These are phyloP conservation scores for Tirmania nivea DNA, from an alignment of 495 filamentous ascomycete species.

Conservation along the genomic window DNA sequence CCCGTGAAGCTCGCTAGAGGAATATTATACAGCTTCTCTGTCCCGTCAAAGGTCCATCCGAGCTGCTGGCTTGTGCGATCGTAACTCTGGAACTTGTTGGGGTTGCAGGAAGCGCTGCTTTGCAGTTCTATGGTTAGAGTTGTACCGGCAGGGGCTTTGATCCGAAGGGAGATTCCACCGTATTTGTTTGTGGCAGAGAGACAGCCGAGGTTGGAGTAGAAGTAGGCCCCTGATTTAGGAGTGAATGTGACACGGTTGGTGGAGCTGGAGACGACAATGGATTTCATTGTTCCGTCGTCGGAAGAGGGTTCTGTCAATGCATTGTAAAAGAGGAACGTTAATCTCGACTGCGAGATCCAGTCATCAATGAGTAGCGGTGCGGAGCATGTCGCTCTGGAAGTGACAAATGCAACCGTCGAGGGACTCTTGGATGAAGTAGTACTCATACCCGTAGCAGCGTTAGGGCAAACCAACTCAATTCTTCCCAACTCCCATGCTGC, in stretches of 20 bases:
- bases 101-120: constrained; percentile 25
- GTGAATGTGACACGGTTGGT: constrained; percentile 33
- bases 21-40: constrained; percentile 37
- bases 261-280: constrained; percentile 32
- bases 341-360: constrained; percentile 39
- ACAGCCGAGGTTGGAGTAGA: constrained; percentile 37
- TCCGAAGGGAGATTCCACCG: constrained; percentile 37
- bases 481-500: constrained; percentile 32
- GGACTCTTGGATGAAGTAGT: constrained; percentile 1
- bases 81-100: constrained; percentile 20
- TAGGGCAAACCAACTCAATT: constrained; percentile 28
- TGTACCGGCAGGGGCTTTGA: constrained; percentile 33
- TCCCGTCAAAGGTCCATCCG: constrained; percentile 39
- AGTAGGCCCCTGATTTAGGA: constrained; percentile 31
- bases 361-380: constrained; percentile 34
- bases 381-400: constrained; percentile 22
- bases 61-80: constrained; percentile 27
- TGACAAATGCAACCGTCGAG: not conserved
- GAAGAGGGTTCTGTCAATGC: constrained; percentile 33
- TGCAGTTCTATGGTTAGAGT: constrained; percentile 34
- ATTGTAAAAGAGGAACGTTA: constrained; percentile 45
- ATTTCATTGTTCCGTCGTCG: constrained; percentile 39
- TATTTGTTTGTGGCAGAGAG: constrained; percentile 29
- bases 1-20: constrained; percentile 31
- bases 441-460: not conserved